Evolutionary conservation across 257 asterid species (phyloP), one percentile per base, ranked within the genome.

Genomic region (Capsicum pubescens): DNA sequence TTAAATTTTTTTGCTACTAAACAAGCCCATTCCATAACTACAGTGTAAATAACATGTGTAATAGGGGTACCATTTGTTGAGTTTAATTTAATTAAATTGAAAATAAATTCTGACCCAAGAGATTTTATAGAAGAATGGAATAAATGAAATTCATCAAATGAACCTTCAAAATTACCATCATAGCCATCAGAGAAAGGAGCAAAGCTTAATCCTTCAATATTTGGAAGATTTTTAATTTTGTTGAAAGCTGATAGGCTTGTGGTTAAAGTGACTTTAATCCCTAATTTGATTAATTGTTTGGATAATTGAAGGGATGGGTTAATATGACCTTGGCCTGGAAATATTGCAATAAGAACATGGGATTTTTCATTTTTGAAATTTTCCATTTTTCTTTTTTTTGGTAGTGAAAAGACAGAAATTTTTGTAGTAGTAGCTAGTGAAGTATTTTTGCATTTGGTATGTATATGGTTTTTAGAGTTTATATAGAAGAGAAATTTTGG

Each of bases 321-420:
- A 74, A 87, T 82, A 36, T 84, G 89, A 36, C 89, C 87, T 69
- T 87, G 89, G 5, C 55, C 86, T 4, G 89, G 86, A 50, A 84
- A 87, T 64, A 86, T 50, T 48, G 67, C 86, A 1, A 87, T 15
- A 39, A 87, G 86, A 59, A 87, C 60, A 69, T 87, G 86, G 58
- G 58, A 42, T 0, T 35, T 35, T 36, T 42, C 44, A 36, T 80
- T 48, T 5, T 39, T 60, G 3, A 19, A 7, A 13, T 19, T 74
- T 74, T 74, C 60, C 80, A 74, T 74, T 12, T n/a, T n/a, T n/a
- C n/a, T 26, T 26, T 26, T 36, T 15, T 16, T 66, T 66, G 35
- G n/a, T n/a, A 12, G 39, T 44, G 54, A 44, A 63, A 63, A 42
- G 35, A 70, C 26, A 70, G 56, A 39, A 4, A 0, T 69, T 66